phyloP scores from a whole-genome alignment of 1,284 basidiomycete genomes.

The Leccinum ponderosum region DNA sequence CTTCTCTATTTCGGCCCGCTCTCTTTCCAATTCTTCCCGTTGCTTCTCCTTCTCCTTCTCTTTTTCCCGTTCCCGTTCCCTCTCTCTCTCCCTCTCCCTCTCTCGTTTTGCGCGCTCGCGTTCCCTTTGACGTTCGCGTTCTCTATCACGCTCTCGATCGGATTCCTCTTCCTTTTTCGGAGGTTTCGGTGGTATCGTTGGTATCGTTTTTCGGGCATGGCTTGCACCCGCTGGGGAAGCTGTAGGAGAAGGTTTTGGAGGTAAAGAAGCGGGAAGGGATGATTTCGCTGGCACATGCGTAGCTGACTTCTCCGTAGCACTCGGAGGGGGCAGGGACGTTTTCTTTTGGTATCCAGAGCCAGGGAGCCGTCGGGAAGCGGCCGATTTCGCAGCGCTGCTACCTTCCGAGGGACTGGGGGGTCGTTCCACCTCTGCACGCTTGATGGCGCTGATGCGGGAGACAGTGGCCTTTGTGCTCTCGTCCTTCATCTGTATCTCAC shows the following conservation, averaged over 20 bases:
- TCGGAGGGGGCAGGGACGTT: constrained; percentile 20
- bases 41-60: constrained; percentile 22
- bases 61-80: constrained; percentile 9
- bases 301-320: constrained; percentile 17
- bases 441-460: constrained; percentile 24
- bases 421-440: constrained; percentile 33
- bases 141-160: constrained; percentile 29
- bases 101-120: constrained; percentile 25
- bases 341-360: constrained; percentile 49
- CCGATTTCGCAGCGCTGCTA: constrained; percentile 13
- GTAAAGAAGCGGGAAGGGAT: constrained; percentile 24
- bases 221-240: constrained; percentile 25
- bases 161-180: constrained; percentile 27
- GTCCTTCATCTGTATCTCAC: constrained; percentile 54
- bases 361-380: constrained; percentile 39
- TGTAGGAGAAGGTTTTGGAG: constrained; percentile 31
- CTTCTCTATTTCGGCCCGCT: constrained; percentile 26
- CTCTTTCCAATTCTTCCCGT: constrained; percentile 20
- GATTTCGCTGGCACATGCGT: constrained; percentile 14
- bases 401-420: constrained; percentile 13
- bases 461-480: constrained; percentile 40
- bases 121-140: constrained; percentile 22
- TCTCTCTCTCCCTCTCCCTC: constrained; percentile 7
- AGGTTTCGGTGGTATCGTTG: constrained; percentile 23
- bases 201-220: constrained; percentile 26